Evolutionary conservation across 2,329 filamentous ascomycete genomes (phyloP), one percentile per base, ranked within the genome.

Genomic region (Fusarium sororula): DNA sequence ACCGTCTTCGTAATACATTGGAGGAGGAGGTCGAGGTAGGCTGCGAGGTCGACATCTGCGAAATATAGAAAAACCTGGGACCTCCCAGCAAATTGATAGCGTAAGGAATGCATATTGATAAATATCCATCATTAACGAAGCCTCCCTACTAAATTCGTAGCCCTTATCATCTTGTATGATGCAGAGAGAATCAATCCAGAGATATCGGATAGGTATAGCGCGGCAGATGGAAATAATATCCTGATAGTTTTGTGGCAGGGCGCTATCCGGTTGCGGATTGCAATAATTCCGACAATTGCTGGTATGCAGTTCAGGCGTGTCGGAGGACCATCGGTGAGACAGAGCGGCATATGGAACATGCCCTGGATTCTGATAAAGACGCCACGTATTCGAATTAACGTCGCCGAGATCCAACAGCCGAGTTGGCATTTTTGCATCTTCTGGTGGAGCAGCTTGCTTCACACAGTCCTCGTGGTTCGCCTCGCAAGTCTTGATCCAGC

Each of bases 151-250:
- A 3, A 51, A 51, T 20, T 51, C 48, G 1, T 17, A 12, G 1
- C 56, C 42, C 1, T 10, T 7, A 0, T 50, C 35, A 5, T 63
- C 13, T 4, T 63, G 61, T 8, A 61, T 39, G 0, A 63, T 63
- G 4, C 61, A 63, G 1, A 63, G 57, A 10, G 55, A 63, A 14
- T 63, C 61, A 11, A 63, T 42, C 61, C 61, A 63, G 5, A 63
- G 12, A 37, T 50, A 61, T 1, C 0, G 15, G 0, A 63, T 22
- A 1, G 3, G 5, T 6, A 63, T 24, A 3, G 13, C 7, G 1
- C 55, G 61, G 8, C 28, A 24, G 24, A 24, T 24, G 24, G 24
- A 24, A 24, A 24, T 24, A 24, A 24, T 7, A 3, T 63, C 55
- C 10, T 5, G 42, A 2, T 22, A 63, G 7, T 5, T 32, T 0